Evolutionary conservation across 164 flowering plant genomes (phyloP).

Genomic region (Cinnamomum chago): DNA sequence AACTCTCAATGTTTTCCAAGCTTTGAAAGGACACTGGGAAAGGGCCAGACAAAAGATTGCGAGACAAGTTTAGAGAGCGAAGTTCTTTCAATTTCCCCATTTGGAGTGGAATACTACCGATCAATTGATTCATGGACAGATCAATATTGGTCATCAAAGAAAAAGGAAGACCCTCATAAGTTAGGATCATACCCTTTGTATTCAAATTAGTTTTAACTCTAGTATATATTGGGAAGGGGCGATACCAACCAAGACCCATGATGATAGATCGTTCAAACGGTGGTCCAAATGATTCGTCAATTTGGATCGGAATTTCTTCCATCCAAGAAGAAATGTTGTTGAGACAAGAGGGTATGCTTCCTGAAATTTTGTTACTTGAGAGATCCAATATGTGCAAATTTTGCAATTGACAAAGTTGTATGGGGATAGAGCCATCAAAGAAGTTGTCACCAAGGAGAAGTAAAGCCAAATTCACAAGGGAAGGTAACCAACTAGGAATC

Average conservation of each 20-base stretch:
- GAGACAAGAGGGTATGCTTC: no score
- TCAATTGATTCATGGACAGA: slow-evolving; percentile 6
- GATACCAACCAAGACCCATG: no score
- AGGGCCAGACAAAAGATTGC: not conserved
- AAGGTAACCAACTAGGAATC: not conserved
- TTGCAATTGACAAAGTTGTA: no score
- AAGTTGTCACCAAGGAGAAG: not conserved
- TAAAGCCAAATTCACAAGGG: not conserved
- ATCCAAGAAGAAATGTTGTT: no score
- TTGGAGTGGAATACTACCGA: not conserved
- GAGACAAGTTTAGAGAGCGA: slow-evolving; percentile 4
- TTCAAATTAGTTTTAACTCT: not conserved
- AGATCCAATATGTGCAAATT: no score
- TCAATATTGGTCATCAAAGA: slow-evolving; percentile 3
- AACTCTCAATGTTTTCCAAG: slow-evolving; percentile 3
- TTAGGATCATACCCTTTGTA: not conserved
- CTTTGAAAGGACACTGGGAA: not conserved
- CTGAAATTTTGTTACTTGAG: no score
- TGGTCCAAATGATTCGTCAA: no score
- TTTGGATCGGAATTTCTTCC: no score
- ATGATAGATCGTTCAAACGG: no score
- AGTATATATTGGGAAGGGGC: no score
- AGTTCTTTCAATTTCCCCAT: slow-evolving; percentile 1
- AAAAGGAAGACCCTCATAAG: slow-evolving; percentile 2
- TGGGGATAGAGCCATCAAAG: not conserved